These are phyloP conservation scores for Talaromyces sp. DNA, from an alignment of 2,329 filamentous ascomycete species.

Conservation along the genomic window DNA sequence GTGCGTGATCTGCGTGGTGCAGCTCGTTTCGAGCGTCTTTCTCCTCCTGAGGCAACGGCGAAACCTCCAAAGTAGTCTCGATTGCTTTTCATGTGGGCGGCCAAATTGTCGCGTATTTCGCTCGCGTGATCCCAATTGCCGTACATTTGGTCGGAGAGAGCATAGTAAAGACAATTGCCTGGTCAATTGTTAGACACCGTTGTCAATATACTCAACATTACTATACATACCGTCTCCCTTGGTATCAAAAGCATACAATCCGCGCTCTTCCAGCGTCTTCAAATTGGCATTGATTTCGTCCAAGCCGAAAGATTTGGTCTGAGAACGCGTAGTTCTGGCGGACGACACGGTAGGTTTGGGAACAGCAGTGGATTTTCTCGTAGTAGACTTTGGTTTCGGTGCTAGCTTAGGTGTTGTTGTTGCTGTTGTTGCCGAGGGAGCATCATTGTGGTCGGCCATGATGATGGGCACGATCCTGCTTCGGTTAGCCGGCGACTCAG, in stretches of 20 bases:
- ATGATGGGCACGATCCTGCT: slow-evolving; percentile 42
- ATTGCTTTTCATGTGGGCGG: slow-evolving; percentile 58
- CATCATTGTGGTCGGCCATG: slow-evolving; percentile 25
- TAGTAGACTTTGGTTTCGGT: background rate
- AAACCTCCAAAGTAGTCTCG: slow-evolving; percentile 61
- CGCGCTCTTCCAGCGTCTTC: slow-evolving; percentile 45
- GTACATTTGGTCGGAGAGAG: slow-evolving; percentile 62
- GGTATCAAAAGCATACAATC: slow-evolving; percentile 56
- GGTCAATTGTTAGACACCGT: background rate
- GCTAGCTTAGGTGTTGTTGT: background rate
- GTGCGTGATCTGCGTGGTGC: slow-evolving; percentile 32
- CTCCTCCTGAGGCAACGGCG: slow-evolving; percentile 52
- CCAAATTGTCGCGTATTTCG: slow-evolving; percentile 55
- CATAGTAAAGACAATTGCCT: slow-evolving; percentile 68
- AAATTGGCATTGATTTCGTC: slow-evolving; percentile 9
- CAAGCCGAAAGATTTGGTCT: slow-evolving; percentile 7
- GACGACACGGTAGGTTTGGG: background rate
- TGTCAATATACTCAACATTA: background rate
- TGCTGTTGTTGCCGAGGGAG: slow-evolving; percentile 17
- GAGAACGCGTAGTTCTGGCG: slow-evolving; percentile 9
- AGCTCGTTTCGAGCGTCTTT: slow-evolving; percentile 53
- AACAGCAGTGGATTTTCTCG: background rate
- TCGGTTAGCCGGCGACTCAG: slow-evolving; percentile 31
- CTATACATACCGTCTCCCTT: slow-evolving; percentile 56
- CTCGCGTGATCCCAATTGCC: slow-evolving; percentile 54